These are phyloP conservation scores for Erodium trifolium DNA, from an alignment of 441 rosid species.

Conservation along the genomic window DNA sequence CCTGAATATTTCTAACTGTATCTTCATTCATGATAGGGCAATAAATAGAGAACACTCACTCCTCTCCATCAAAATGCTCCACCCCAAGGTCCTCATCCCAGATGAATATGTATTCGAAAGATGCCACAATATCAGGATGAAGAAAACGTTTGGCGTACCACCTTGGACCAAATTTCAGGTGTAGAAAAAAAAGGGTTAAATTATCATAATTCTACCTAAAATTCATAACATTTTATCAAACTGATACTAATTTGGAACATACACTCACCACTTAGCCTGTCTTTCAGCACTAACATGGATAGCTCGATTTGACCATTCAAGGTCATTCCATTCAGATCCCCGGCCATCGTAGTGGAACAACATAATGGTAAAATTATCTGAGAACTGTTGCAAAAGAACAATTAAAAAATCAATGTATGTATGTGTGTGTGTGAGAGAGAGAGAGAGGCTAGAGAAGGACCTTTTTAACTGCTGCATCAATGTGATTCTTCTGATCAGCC, in stretches of 20 bases:
- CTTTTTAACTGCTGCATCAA: slow-evolving; percentile 73
- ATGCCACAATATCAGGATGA: slow-evolving; percentile 92
- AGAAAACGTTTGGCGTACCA: slow-evolving; percentile 99
- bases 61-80: slow-evolving; percentile 22
- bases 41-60: slow-evolving; percentile 34
- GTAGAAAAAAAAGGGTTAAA: background rate
- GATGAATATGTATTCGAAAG: slow-evolving; percentile 40
- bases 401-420: background rate
- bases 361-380: slow-evolving; percentile 76
- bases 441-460: slow-evolving; percentile 24
- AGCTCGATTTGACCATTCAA: slow-evolving; percentile 92
- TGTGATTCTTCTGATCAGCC: slow-evolving; percentile 51
- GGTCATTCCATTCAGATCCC: slow-evolving; percentile 90
- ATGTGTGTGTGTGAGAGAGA: background rate
- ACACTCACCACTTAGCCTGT: slow-evolving; percentile 78
- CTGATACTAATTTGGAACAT: background rate
- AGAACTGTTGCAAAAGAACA: slow-evolving; percentile 49
- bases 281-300: slow-evolving; percentile 74
- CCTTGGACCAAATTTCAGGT: slow-evolving; percentile 31
- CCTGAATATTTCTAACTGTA: background rate
- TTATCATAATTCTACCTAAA: too few relatives aligned
- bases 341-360: slow-evolving; percentile 93
- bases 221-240: background rate
- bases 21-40: background rate
- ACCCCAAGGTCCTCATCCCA: background rate